Conservation (phyloP, 2,329 filamentous ascomycete genomes). For the Trichothecium roseum region DNA sequence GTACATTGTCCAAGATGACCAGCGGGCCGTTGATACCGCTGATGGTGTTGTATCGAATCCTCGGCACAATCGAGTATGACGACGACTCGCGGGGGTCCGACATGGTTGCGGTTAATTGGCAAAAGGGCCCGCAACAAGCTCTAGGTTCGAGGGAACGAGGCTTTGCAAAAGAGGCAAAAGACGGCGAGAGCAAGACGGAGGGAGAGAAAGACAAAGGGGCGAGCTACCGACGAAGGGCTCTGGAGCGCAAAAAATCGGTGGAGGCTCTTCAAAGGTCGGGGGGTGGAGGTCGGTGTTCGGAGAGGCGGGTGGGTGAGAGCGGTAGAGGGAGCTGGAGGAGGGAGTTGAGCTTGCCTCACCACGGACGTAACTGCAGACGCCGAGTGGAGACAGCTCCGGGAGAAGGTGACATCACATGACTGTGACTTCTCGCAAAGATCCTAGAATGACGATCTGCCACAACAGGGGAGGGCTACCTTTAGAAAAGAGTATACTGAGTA, state of each 20-base stretch:
- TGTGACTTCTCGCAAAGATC: conserved; percentile 5
- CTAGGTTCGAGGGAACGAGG: conserved; percentile 6
- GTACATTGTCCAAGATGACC: conserved; percentile 92
- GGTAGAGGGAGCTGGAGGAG: conserved; percentile 9
- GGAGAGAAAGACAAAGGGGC: not conserved
- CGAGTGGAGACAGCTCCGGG: no score
- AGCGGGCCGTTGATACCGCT: conserved; percentile 95
- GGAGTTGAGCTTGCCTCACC: conserved; percentile 26
- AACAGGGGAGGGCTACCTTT: no score
- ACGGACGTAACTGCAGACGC: no score
- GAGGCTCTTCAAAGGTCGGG: conserved; percentile 1
- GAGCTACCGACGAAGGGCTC: no score
- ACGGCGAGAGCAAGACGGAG: not conserved
- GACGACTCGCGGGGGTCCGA: conserved; percentile 48
- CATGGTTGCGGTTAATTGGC: conserved; percentile 25
- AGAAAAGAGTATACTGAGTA: no score
- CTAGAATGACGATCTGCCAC: not conserved
- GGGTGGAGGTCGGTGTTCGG: conserved; percentile 1
- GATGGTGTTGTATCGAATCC: conserved; percentile 93
- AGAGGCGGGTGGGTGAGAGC: conserved; percentile 5
- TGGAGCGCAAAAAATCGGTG: not conserved
- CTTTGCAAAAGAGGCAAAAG: not conserved
- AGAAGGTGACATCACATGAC: conserved; percentile 29
- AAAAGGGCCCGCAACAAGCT: conserved; percentile 3
- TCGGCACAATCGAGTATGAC: conserved; percentile 48